Evolutionary conservation across 495 filamentous ascomycete species (phyloP).

Genomic region (Annulohypoxylon nitens): DNA sequence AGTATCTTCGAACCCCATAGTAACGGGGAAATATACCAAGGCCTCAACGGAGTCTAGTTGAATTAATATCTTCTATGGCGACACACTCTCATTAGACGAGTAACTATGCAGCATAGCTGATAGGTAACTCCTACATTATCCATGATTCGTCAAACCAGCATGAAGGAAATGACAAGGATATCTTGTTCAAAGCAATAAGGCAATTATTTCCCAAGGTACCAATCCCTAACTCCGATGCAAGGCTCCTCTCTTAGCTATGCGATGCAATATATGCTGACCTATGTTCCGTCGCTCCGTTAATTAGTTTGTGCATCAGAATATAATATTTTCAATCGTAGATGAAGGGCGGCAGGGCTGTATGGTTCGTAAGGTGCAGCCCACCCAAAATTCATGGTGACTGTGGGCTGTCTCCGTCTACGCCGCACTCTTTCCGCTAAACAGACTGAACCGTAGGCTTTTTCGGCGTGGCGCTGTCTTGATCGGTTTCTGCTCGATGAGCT

Average conservation of each 20-base stretch:
- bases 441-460: conserved; percentile 47
- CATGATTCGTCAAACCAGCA: conserved; percentile 16
- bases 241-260: conserved; percentile 22
- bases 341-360: not conserved
- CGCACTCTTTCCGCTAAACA: conserved; percentile 44
- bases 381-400: not conserved
- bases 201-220: conserved; percentile 1
- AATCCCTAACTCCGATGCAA: conserved; percentile 29
- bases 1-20: not conserved
- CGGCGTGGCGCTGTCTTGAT: conserved; percentile 46
- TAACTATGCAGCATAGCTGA: conserved; percentile 24
- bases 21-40: not conserved
- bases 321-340: not conserved
- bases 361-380: not conserved
- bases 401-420: conserved; percentile 9
- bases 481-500: conserved; percentile 39
- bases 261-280: conserved; percentile 30
- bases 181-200: conserved; percentile 10
- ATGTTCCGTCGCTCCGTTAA: conserved; percentile 27
- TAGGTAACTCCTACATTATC: conserved; percentile 28
- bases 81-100: conserved; percentile 18
- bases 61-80: conserved; percentile 9
- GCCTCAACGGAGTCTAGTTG: not conserved
- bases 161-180: conserved; percentile 22
- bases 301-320: conserved; percentile 9